These are phyloP conservation scores for Pythium aquatile DNA, from an alignment of 352 stramenopile species.

Conservation along the genomic window DNA sequence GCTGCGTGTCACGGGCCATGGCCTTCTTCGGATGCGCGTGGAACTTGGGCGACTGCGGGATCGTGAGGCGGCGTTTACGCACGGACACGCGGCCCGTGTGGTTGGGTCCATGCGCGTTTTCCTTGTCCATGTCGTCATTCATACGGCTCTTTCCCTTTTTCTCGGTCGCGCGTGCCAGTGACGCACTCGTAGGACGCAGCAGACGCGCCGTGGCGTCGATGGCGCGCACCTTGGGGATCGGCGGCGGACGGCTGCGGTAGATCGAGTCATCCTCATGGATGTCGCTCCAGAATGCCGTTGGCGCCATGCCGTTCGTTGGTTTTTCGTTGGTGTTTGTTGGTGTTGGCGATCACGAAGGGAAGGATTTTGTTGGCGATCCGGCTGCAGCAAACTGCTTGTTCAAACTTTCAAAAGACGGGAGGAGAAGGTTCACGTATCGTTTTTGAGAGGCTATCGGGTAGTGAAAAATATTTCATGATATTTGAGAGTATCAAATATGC, in stretches of 20 bases:
- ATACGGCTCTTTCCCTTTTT: slow-evolving; percentile 41
- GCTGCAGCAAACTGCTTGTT: slow-evolving; percentile 11
- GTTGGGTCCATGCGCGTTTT: slow-evolving; percentile 21
- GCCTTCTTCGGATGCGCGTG: slow-evolving; percentile 34
- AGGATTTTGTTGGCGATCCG: background rate
- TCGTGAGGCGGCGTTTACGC: slow-evolving; percentile 43
- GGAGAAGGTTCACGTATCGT: background rate
- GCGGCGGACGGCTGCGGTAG: slow-evolving; percentile 41
- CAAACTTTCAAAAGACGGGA: slow-evolving; percentile 37
- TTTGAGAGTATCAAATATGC: slow-evolving; percentile 6
- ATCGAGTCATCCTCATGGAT: slow-evolving; percentile 43
- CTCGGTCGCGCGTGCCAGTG: slow-evolving; percentile 48
- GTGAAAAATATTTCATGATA: background rate
- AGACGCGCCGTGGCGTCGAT: slow-evolving; percentile 66
- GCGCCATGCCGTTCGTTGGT: slow-evolving; percentile 19
- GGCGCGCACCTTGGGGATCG: slow-evolving; percentile 44
- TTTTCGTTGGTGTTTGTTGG: background rate
- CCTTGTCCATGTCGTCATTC: slow-evolving; percentile 40
- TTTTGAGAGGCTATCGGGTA: background rate
- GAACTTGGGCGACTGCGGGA: slow-evolving; percentile 72
- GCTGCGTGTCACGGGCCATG: slow-evolving; percentile 33
- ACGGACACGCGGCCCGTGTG: background rate
- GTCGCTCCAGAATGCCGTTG: slow-evolving; percentile 28
- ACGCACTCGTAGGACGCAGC: slow-evolving; percentile 53
- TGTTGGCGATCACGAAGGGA: background rate